Base-by-base conservation (phyloP, 2,329 filamentous ascomycete species). In the Keithomyces neogunnii region DNA sequence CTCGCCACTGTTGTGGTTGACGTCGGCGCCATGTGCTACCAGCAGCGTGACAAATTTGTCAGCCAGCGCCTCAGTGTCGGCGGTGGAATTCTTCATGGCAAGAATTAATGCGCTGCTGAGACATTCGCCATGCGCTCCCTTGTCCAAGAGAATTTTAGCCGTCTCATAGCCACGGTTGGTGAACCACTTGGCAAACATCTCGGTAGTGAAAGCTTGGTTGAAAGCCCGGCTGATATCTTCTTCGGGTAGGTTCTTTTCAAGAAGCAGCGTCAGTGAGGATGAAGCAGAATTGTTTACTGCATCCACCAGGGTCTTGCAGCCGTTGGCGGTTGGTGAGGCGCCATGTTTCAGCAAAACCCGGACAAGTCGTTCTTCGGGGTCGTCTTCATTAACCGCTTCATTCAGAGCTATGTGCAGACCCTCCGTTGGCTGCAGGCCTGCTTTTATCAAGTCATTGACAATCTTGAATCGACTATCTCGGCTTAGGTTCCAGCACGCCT, bases 1-100 rank as follows among this genome's bases (percentile, higher is more conserved):
- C 58, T 79, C 69, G 5, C 81, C 82, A 47, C 74, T 63, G 38
- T 76, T 71, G 57, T 73, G 70, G 56, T 81, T 74, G 52, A 78
- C 69, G 44, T 76, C 69, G 0, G 71, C 73, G 2, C 67, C 70
- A 48, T 74, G 63, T 4, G 53, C 56, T 5, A 69, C 57, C 11
- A 73, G 57, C 2, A 71, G 50, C 4, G 68, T 67, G 4, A 77
- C 67, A 57, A 81, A 81, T 0, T 65, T 57, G 40, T 72, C 67
- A 0, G 74, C 71, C 1, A 80, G 54, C 1, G 65, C 55, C 11
- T 66, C 62, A 0, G 67, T 66, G 2, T 73, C 69, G 2, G 65
- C 57, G 0, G 64, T 66, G 13, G 70, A 70, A 5, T 68, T 64
- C 49, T 74, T 66, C 29, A 82, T 72, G 3, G 74, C 71, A 2